These are phyloP conservation scores for Torrubiella hemipterigena DNA, from an alignment of 2,329 filamentous ascomycete species.

Conservation along the genomic window DNA sequence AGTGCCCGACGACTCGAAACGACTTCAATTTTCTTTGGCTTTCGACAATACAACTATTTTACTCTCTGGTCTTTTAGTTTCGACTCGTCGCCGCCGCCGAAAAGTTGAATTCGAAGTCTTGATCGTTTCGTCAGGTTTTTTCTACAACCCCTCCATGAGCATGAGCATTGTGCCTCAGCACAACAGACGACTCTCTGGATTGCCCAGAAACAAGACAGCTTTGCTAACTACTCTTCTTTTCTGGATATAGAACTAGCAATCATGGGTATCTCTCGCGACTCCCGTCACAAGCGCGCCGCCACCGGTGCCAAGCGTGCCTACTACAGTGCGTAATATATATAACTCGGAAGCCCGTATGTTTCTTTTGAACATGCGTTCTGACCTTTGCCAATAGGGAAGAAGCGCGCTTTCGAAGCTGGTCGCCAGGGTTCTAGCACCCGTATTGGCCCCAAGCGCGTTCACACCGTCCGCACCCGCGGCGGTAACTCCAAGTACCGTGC, in stretches of 20 bases:
- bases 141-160: background rate
- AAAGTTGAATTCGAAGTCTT: no score
- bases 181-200: no score
- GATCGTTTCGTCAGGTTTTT: background rate
- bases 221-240: slow-evolving; percentile 12
- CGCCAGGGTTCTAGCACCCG: slow-evolving; percentile 99
- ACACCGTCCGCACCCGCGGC: slow-evolving; percentile 92
- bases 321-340: slow-evolving; percentile 57
- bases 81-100: slow-evolving; percentile 1
- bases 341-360: slow-evolving; percentile 58
- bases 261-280: slow-evolving; percentile 99
- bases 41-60: slow-evolving; percentile 9
- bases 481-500: slow-evolving; percentile 99
- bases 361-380: slow-evolving; percentile 53
- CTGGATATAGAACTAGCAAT: slow-evolving; percentile 55
- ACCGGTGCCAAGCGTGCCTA: slow-evolving; percentile 95
- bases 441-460: slow-evolving; percentile 94
- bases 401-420: slow-evolving; percentile 98
- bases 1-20: background rate
- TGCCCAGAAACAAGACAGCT: no score
- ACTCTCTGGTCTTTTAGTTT: slow-evolving; percentile 11
- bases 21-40: slow-evolving; percentile 7
- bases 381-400: slow-evolving; percentile 73
- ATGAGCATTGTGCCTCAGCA: no score
- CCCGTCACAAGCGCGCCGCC: slow-evolving; percentile 98